Conservation (phyloP, 306 rosid genomes). For the Fagus sylvatica region DNA sequence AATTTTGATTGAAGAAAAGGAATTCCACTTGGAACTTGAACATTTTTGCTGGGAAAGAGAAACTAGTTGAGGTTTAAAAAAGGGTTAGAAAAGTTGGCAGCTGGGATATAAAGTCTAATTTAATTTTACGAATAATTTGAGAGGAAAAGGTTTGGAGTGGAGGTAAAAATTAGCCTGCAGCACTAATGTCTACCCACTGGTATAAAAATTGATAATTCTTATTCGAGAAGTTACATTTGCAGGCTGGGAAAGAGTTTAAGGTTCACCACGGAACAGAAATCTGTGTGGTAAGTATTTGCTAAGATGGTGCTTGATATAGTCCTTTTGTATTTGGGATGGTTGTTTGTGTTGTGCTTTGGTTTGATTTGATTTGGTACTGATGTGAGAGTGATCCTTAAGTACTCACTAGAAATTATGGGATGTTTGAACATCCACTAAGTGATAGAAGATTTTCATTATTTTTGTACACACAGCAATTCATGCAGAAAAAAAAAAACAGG, state of each 20-base stretch:
- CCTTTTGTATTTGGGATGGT: too few species aligned
- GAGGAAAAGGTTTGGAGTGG: background rate
- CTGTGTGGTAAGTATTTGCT: background rate
- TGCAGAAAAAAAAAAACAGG: background rate
- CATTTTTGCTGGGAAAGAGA: background rate
- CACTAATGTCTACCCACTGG: background rate
- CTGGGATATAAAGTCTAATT: background rate
- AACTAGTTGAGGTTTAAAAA: slow-evolving; percentile 5
- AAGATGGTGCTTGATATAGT: background rate
- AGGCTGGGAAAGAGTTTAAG: background rate
- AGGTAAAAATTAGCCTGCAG: background rate
- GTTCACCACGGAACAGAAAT: background rate
- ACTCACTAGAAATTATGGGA: background rate
- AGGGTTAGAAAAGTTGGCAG: background rate
- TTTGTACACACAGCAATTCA: background rate
- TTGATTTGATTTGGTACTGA: too few species aligned
- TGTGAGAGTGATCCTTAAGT: too few species aligned
- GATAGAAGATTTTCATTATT: background rate
- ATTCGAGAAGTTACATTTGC: background rate
- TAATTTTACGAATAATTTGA: background rate
- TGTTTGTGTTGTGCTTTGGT: too few species aligned
- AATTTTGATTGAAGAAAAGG: slow-evolving; percentile 1
- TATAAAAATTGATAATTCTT: background rate
- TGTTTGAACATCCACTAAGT: background rate
- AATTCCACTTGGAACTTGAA: slow-evolving; percentile 6